Conservation (phyloP, 1,139 yeast genomes). For the Pneumocystis oryctolagi region DNA sequence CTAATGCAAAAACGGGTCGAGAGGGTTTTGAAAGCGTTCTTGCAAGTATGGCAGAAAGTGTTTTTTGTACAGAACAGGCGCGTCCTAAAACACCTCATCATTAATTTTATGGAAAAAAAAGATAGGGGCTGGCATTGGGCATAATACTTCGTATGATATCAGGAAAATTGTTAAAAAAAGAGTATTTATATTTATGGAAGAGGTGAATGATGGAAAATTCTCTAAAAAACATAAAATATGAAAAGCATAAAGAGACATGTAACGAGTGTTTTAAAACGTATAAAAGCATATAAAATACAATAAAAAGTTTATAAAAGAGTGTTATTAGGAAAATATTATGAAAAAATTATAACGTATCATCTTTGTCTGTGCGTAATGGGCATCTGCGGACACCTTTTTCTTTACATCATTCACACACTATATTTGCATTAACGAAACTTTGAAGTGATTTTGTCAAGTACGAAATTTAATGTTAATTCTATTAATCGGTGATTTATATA, state of each 20-base stretch:
- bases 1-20: conserved; percentile 71
- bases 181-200: neutral
- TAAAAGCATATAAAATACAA: neutral
- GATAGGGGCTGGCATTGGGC: neutral
- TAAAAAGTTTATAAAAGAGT: neutral
- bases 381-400: neutral
- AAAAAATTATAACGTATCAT: no score
- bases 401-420: neutral
- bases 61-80: neutral
- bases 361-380: neutral
- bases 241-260: neutral
- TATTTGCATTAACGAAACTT: no score
- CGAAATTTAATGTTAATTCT: conserved; percentile 55
- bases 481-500: conserved; percentile 77
- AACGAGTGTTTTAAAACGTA: neutral
- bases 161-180: neutral
- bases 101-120: neutral
- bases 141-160: neutral
- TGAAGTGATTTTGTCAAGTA: neutral
- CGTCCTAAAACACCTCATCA: neutral
- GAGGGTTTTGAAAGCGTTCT: conserved; percentile 73
- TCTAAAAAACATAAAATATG: neutral
- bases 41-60: neutral
- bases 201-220: neutral
- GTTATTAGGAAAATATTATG: neutral